Conservation (phyloP, 768 basidiomycete genomes). For the Cystofilobasidium ferigula region DNA sequence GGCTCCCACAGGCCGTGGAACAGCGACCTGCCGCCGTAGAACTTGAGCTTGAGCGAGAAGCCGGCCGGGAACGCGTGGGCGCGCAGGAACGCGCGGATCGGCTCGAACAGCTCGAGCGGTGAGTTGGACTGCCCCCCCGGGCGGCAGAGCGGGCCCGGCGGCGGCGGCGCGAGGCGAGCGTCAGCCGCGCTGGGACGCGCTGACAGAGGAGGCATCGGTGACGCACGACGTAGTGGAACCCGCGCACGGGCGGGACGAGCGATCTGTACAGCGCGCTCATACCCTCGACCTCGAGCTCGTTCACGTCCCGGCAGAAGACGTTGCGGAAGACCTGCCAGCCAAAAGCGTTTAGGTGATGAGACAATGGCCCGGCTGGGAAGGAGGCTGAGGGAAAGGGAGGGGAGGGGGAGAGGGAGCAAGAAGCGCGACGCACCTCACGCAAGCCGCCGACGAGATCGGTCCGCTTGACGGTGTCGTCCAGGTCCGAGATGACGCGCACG, state of each 20-base stretch:
- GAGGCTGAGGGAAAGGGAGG: too few species aligned
- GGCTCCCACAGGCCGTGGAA: constrained; percentile 75
- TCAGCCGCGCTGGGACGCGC: too few species aligned
- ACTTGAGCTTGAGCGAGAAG: constrained; percentile 62
- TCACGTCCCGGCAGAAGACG: constrained; percentile 76
- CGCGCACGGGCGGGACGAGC: constrained; percentile 44
- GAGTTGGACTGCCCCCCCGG: constrained; percentile 25
- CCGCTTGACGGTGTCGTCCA: constrained; percentile 83
- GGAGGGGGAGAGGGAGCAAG: too few species aligned
- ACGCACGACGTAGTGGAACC: constrained; percentile 24
- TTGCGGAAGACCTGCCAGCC: constrained; percentile 52
- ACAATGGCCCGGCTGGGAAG: neutral
- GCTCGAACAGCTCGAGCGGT: constrained; percentile 25
- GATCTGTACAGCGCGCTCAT: constrained; percentile 67
- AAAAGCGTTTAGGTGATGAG: too few species aligned
- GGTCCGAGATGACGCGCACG: constrained; percentile 76
- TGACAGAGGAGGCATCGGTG: too few species aligned
- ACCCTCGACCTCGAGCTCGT: constrained; percentile 66
- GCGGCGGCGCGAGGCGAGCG: neutral
- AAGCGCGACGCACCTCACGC: constrained; percentile 66
- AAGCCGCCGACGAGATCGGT: constrained; percentile 70
- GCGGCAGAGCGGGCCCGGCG: neutral
- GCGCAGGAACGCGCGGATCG: constrained; percentile 23
- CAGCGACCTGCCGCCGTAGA: constrained; percentile 62
- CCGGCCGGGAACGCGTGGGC: constrained; percentile 18